Conservation (phyloP, 495 filamentous ascomycete genomes). For the Xylaria grammica region DNA sequence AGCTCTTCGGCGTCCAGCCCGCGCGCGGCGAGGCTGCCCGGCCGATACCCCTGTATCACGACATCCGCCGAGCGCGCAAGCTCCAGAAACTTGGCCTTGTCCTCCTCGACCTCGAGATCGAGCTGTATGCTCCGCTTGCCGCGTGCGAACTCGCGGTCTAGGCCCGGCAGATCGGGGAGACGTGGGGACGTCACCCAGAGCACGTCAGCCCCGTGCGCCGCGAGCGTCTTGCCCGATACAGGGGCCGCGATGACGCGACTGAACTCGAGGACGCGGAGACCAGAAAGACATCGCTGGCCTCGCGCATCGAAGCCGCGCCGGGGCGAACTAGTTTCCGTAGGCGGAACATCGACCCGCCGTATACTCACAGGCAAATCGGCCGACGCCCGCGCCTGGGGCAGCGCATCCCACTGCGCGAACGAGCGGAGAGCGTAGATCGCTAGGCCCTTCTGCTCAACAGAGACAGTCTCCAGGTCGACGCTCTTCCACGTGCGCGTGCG, state of each 20-base stretch:
- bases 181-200: slow-evolving; percentile 61
- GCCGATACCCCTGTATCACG: slow-evolving; percentile 57
- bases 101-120: slow-evolving; percentile 52
- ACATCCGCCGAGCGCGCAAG: slow-evolving; percentile 40
- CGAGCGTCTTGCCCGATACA: slow-evolving; percentile 53
- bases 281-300: slow-evolving; percentile 47
- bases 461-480: slow-evolving; percentile 46
- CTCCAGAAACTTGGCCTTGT: slow-evolving; percentile 51
- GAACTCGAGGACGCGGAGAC: slow-evolving; percentile 56
- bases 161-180: slow-evolving; percentile 60
- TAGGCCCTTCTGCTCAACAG: slow-evolving; percentile 28
- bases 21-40: slow-evolving; percentile 55
- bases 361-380: slow-evolving; percentile 48
- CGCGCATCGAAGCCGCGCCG: neutral
- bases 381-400: slow-evolving; percentile 44
- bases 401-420: slow-evolving; percentile 48
- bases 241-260: slow-evolving; percentile 49
- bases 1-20: slow-evolving; percentile 50
- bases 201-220: slow-evolving; percentile 58
- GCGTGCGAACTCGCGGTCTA: slow-evolving; percentile 63
- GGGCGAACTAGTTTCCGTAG: slow-evolving; percentile 10
- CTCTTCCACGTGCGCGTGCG: slow-evolving; percentile 39
- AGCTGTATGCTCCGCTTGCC: slow-evolving; percentile 48
- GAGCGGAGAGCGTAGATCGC: slow-evolving; percentile 48
- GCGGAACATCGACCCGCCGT: slow-evolving; percentile 31